Conservation (phyloP, 345 rosid species). For the Geranium brycei region DNA sequence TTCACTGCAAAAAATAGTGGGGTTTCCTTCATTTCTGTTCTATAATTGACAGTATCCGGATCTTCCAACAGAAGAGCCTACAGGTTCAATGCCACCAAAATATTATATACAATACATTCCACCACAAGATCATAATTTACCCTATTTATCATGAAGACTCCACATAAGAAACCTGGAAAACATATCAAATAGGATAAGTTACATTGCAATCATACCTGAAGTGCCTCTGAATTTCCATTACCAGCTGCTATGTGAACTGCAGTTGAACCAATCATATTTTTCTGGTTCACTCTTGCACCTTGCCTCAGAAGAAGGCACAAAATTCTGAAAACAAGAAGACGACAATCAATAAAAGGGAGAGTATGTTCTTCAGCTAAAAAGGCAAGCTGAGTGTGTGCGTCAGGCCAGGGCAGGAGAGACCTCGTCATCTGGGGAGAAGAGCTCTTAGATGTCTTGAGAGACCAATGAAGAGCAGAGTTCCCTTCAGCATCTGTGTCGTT, state of each 20-base stretch:
- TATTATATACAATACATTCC: neutral
- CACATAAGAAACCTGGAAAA: neutral
- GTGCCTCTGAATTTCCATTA: conserved; percentile 55
- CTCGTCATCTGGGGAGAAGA: conserved; percentile 43
- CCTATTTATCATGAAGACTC: too few species aligned
- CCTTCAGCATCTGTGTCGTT: conserved; percentile 61
- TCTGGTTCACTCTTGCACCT: conserved; percentile 48
- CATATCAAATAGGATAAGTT: neutral
- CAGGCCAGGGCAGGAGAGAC: conserved; percentile 22
- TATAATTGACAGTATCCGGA: conserved; percentile 37
- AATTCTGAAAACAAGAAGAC: conserved; percentile 29
- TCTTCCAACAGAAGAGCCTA: conserved; percentile 43
- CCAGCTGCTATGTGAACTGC: conserved; percentile 69
- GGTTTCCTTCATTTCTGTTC: conserved; percentile 59
- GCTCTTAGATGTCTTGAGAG: conserved; percentile 41
- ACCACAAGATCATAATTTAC: too few species aligned
- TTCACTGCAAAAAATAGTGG: conserved; percentile 72
- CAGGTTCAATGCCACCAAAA: conserved; percentile 12
- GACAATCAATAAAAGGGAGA: too few species aligned
- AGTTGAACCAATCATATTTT: conserved; percentile 55
- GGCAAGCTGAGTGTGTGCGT: neutral
- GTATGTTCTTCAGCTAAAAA: neutral
- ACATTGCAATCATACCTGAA: conserved; percentile 30
- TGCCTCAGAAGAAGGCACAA: conserved; percentile 43
- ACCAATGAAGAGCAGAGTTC: conserved; percentile 65